phyloP scores from a whole-genome alignment of 2,329 filamentous ascomycete species.

The Colletotrichum agaves region DNA sequence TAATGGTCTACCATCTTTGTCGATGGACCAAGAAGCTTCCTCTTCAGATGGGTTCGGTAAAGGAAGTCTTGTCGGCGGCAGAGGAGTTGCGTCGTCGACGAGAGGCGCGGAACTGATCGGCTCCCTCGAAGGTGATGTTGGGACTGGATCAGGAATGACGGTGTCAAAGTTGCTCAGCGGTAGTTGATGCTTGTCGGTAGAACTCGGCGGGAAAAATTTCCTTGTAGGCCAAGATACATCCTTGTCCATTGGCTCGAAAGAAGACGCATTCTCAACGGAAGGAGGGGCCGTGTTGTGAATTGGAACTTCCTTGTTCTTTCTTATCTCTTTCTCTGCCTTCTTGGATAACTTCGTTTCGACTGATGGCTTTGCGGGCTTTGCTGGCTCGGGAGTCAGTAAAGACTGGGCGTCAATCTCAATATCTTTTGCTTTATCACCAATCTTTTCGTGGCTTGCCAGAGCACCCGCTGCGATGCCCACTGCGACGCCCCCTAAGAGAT shows the following conservation, averaged over 20 bases:
- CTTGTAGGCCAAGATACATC: not conserved
- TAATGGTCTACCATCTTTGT: too few species aligned
- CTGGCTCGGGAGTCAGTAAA: not conserved
- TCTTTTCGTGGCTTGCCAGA: not conserved
- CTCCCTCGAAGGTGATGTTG: not conserved
- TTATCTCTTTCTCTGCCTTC: conserved; percentile 48
- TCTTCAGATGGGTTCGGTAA: not conserved
- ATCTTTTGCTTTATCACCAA: not conserved
- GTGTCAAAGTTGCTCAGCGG: not conserved
- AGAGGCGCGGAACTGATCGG: too few species aligned
- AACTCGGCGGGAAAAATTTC: not conserved
- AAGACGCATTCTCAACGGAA: not conserved
- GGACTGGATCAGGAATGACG: not conserved
- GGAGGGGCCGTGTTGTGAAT: not conserved
- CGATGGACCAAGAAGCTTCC: not conserved
- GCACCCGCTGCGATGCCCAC: conserved; percentile 12
- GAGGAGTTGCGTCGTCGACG: too few species aligned
- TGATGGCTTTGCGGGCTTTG: not conserved
- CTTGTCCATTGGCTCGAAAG: not conserved
- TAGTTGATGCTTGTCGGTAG: not conserved
- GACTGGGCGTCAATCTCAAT: conserved; percentile 12
- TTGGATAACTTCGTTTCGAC: conserved; percentile 42
- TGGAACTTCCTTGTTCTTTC: not conserved
- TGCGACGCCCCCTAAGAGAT: conserved; percentile 14
- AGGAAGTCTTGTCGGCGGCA: too few species aligned